Evolutionary conservation across 176 grass and related monocot genomes (phyloP).

Genomic region (Musa beccarii): DNA sequence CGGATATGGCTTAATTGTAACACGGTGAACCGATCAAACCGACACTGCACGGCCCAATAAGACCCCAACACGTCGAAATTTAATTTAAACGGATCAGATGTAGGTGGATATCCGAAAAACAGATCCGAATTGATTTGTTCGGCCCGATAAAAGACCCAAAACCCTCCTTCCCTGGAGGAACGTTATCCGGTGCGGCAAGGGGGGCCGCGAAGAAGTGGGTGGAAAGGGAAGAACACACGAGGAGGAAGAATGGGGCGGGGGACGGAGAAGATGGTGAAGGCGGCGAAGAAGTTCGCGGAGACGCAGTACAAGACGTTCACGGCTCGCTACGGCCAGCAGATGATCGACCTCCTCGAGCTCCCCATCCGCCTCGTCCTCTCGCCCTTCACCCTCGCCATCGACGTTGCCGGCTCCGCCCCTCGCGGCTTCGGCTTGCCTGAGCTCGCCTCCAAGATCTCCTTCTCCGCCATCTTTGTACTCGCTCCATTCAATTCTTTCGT

Average conservation of each 20-base stretch:
- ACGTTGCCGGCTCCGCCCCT: constrained; percentile 18
- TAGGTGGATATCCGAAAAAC: too few species aligned
- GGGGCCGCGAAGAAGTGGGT: background rate
- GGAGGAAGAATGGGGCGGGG: constrained; percentile 11
- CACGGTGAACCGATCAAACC: too few species aligned
- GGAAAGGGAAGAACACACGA: background rate
- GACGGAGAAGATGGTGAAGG: constrained; percentile 28
- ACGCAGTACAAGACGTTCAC: constrained; percentile 19
- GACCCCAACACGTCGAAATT: too few species aligned
- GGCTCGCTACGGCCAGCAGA: constrained; percentile 12
- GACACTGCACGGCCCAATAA: too few species aligned
- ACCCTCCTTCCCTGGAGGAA: background rate
- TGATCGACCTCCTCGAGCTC: constrained; percentile 24
- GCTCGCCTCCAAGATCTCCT: constrained; percentile 25
- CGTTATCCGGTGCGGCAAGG: background rate
- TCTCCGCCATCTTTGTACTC: constrained; percentile 29
- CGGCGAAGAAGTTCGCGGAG: constrained; percentile 15
- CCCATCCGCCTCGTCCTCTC: constrained; percentile 15
- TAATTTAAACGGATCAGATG: too few species aligned
- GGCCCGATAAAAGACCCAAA: background rate
- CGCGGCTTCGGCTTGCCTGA: constrained; percentile 25
- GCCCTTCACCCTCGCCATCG: constrained; percentile 22
- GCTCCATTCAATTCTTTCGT: background rate
- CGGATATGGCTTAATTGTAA: too few species aligned
- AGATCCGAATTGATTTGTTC: too few species aligned